Conservation (phyloP, 2,329 filamentous ascomycete genomes). For the Leptographium lundbergii region DNA sequence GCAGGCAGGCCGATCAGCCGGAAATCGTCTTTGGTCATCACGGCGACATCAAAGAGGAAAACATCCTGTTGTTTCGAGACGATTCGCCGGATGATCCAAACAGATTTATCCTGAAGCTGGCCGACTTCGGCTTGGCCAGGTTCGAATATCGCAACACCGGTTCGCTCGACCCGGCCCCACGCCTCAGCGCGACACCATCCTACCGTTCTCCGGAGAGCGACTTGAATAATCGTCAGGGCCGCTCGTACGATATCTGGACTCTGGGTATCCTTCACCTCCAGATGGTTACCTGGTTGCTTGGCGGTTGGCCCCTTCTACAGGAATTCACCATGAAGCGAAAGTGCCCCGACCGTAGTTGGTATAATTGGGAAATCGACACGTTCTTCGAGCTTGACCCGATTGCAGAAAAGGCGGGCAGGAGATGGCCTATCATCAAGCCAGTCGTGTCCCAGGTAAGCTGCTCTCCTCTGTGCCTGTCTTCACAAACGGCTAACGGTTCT, state of each 20-base stretch:
- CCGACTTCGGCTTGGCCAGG: not conserved
- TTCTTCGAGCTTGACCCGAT: not conserved
- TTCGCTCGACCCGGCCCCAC: not conserved
- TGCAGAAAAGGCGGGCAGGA: not conserved
- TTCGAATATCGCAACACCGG: not conserved
- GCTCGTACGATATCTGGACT: slow-evolving; percentile 14
- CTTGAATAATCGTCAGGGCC: not conserved
- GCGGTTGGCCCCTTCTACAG: not conserved
- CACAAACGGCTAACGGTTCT: not conserved
- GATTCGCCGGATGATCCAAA: not conserved
- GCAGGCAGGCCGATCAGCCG: not conserved
- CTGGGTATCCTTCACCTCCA: slow-evolving; percentile 14
- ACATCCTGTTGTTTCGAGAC: slow-evolving; percentile 12
- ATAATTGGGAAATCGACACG: not conserved
- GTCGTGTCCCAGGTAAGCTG: not conserved
- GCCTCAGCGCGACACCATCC: not conserved
- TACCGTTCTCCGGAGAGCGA: not conserved
- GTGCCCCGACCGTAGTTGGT: not conserved
- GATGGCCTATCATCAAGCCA: not conserved
- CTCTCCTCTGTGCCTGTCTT: not conserved
- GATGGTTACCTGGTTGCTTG: slow-evolving; percentile 8
- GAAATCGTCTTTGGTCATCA: slow-evolving; percentile 4
- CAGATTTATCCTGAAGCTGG: not conserved
- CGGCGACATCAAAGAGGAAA: slow-evolving; percentile 15
- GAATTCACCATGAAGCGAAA: not conserved